Evolutionary conservation across 2,329 filamentous ascomycete genomes (phyloP), one percentile per base, ranked within the genome.

Genomic region (Thelonectria discophora): DNA sequence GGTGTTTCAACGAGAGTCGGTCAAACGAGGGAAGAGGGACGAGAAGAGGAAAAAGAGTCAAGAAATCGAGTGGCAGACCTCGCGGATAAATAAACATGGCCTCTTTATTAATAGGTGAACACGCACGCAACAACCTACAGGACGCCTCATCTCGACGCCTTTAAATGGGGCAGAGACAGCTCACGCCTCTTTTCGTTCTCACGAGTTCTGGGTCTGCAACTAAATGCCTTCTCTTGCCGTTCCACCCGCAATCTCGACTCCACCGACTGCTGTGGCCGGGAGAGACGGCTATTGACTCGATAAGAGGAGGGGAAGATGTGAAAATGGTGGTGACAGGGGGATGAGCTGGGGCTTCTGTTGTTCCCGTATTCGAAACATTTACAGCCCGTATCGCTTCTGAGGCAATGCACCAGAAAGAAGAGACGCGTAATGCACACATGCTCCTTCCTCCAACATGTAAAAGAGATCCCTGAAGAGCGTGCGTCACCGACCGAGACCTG

Each of bases 221-320:
- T 30, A 30, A 46, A 47, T 57, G 45, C 37, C 37, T 39, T 45
- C 37, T 39, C 42, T 65, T 57, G 55, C 50, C 60, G 39, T 53
- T 24, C 51, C 50, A 56, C 55, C 51, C 32, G 50, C 60, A 59
- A 55, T 51, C 39, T 58, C 49, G 55, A 32, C 62, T 69, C 55
- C 67, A 64, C 66, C 7, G 27, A 60, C 40, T 39, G 52, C 21
- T 4, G 21, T 24, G 21, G 21, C 6, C 21, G 21, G 21, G 21
- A 24, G 21, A 24, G 21, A 24, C 21, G 21, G 21, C 21, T 24
- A 24, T 24, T 24, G 21, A n/a, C 6, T 24, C 21, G 34, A 37
- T 8, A 37, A 37, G 34, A 15, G 34, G 15, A 37, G 27, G 7
- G 8, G 7, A 30, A 30, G n/a, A n/a, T n/a, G n/a, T n/a, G n/a